phyloP scores from a whole-genome alignment of 1,284 basidiomycete genomes.

The Ceratobasidium sp. region DNA sequence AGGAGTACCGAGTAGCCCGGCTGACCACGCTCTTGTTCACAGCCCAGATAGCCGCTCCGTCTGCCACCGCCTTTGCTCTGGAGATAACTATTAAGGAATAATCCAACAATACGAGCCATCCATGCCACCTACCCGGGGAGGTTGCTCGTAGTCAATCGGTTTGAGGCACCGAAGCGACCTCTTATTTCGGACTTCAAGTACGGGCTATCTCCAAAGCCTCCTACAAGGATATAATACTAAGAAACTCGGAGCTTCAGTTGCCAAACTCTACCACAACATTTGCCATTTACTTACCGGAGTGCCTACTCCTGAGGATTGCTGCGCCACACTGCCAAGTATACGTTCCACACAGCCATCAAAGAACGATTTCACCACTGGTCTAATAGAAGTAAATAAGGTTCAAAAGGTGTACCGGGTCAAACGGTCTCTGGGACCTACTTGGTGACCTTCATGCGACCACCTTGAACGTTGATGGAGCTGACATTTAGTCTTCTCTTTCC shows the following conservation, averaged over 20 bases:
- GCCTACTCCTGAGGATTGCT: neutral
- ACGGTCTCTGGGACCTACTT: neutral
- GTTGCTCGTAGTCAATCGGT: neutral
- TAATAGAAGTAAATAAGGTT: neutral
- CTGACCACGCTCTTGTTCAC: neutral
- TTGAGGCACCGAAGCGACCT: neutral
- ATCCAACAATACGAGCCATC: neutral
- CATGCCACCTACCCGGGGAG: neutral
- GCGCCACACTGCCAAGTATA: neutral
- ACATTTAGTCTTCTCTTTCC: neutral
- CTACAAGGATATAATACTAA: slow-evolving; percentile 25
- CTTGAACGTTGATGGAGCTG: neutral
- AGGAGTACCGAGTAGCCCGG: slow-evolving; percentile 7
- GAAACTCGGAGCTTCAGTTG: no score
- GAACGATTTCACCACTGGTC: neutral
- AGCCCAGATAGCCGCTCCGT: slow-evolving; percentile 34
- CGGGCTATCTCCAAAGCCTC: slow-evolving; percentile 35
- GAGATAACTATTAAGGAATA: neutral
- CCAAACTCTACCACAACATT: no score
- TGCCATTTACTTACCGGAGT: neutral
- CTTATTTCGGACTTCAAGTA: neutral
- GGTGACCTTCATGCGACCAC: neutral
- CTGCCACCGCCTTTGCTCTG: slow-evolving; percentile 28
- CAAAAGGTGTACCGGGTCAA: neutral
- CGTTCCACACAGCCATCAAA: slow-evolving; percentile 6